These are phyloP conservation scores for Geosmithia putterillii DNA, from an alignment of 2,329 filamentous ascomycete species.

Conservation along the genomic window DNA sequence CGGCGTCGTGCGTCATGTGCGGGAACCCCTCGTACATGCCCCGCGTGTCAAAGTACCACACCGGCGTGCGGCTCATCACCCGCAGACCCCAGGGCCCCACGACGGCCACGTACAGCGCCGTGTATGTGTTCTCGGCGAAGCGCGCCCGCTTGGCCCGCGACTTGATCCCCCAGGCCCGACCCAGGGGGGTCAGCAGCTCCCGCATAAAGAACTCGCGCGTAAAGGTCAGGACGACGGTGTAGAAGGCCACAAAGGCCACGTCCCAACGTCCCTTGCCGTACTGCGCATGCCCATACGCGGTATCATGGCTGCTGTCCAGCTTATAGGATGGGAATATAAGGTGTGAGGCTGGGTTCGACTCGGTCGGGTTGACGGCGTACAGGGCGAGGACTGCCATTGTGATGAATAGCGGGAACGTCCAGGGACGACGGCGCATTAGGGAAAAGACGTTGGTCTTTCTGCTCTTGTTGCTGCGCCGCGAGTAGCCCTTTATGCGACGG, in stretches of 20 bases:
- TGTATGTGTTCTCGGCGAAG: conserved; percentile 96
- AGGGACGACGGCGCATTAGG: background rate
- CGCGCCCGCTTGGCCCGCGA: conserved; percentile 69
- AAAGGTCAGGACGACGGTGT: conserved; percentile 80
- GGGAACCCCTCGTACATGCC: conserved; percentile 88
- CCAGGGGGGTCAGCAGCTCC: conserved; percentile 67
- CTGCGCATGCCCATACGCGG: conserved; percentile 38
- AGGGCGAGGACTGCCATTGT: conserved; percentile 48
- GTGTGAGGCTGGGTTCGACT: conserved; percentile 65
- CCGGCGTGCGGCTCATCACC: conserved; percentile 77
- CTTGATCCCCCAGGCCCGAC: conserved; percentile 56
- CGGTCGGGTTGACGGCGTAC: conserved; percentile 65
- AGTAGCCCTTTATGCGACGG: background rate
- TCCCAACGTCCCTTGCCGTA: conserved; percentile 85
- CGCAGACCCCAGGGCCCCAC: conserved; percentile 77
- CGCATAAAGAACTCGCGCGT: conserved; percentile 96
- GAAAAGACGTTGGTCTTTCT: background rate
- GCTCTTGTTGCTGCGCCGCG: background rate
- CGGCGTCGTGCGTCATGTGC: conserved; percentile 64
- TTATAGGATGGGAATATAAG: conserved; percentile 88
- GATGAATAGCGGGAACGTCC: conserved; percentile 50
- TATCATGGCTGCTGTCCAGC: conserved; percentile 28
- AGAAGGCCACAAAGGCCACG: conserved; percentile 78
- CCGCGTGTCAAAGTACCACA: conserved; percentile 90
- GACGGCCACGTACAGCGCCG: conserved; percentile 76